Conservation (phyloP, 225 moss, liverwort and hornwort species). For the Pseudoscleropodium purum region DNA sequence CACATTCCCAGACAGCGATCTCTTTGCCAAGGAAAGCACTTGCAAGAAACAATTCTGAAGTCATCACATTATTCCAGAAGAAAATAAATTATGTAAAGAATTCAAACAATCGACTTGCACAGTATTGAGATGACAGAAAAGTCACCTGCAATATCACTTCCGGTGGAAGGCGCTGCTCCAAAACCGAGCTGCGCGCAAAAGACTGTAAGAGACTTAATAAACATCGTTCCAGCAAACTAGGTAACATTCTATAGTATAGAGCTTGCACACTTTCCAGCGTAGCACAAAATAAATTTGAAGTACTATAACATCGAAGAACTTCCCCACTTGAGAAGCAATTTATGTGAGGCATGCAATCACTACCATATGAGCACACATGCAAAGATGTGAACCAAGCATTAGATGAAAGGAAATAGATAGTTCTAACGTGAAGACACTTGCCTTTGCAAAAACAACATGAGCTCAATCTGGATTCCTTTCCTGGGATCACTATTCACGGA, state of each 20-base stretch:
- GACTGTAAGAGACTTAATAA: neutral
- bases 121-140: neutral
- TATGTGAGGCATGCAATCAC: neutral
- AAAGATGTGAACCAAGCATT: neutral
- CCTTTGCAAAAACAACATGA: neutral
- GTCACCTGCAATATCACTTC: slow-evolving; percentile 79
- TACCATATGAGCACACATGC: neutral
- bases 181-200: slow-evolving; percentile 52
- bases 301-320: neutral
- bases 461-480: neutral
- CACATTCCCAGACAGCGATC: neutral
- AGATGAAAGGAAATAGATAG: neutral
- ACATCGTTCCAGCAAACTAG: neutral
- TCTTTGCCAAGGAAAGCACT: neutral
- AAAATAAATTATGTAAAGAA: neutral
- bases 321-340: neutral
- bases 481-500: neutral
- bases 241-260: neutral
- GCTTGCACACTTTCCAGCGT: neutral
- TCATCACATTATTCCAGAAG: neutral
- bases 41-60: neutral
- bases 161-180: slow-evolving; percentile 61
- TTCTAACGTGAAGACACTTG: neutral
- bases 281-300: neutral
- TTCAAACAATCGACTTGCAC: neutral